Conservation (phyloP, 495 filamentous ascomycete species). For the Aspergillus affinis region DNA sequence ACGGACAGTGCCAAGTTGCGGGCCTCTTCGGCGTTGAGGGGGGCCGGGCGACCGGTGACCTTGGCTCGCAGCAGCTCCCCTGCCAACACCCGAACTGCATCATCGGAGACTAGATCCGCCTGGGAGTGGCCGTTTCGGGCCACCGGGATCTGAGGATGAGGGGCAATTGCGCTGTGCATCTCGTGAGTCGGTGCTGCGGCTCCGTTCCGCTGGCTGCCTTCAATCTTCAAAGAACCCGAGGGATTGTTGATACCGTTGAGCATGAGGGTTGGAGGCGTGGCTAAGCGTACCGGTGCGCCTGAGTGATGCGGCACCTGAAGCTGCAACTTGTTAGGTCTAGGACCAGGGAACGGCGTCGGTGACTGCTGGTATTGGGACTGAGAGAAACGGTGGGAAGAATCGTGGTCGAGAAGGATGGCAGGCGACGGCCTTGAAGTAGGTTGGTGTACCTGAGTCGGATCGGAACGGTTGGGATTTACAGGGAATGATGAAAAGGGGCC, state of each 20-base stretch:
- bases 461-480: conserved; percentile 56
- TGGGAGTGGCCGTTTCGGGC: conserved; percentile 11
- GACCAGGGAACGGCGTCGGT: conserved; percentile 29
- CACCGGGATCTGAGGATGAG: conserved; percentile 10
- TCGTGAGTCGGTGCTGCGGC: conserved; percentile 24
- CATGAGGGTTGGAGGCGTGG: conserved; percentile 69
- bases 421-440: conserved; percentile 30
- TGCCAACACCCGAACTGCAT: conserved; percentile 37
- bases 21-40: conserved; percentile 35
- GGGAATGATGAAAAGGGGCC: conserved; percentile 90
- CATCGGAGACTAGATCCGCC: conserved; percentile 31
- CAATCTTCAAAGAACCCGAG: conserved; percentile 20
- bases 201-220: conserved; percentile 26
- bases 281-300: conserved; percentile 72
- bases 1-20: conserved; percentile 32
- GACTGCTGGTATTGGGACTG: conserved; percentile 29
- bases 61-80: conserved; percentile 33
- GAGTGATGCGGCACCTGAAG: conserved; percentile 78
- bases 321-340: conserved; percentile 57
- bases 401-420: conserved; percentile 26
- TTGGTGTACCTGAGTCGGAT: conserved; percentile 30
- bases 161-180: conserved; percentile 14
- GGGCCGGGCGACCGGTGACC: conserved; percentile 27
- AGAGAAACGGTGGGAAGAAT: conserved; percentile 21
- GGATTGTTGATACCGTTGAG: conserved; percentile 62